These are phyloP conservation scores for Hypoxylon trugodes DNA, from an alignment of 495 filamentous ascomycete species.

Conservation along the genomic window DNA sequence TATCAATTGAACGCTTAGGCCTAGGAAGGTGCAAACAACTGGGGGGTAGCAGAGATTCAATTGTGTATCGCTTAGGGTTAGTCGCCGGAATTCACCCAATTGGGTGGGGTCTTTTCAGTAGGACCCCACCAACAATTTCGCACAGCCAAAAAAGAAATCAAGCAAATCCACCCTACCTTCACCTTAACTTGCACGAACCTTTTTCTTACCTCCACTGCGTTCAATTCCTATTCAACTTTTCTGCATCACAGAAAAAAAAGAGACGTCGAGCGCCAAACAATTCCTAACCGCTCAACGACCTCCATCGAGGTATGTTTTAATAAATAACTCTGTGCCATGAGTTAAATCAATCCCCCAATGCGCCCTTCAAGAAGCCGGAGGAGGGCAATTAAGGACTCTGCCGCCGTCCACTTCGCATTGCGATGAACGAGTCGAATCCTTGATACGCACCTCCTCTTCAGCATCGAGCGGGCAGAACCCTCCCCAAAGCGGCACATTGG, in stretches of 20 bases:
- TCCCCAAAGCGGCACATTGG: slow-evolving; percentile 56
- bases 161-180: neutral
- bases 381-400: slow-evolving; percentile 56
- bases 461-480: slow-evolving; percentile 94
- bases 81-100: slow-evolving; percentile 42
- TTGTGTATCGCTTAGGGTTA: slow-evolving; percentile 49
- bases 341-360: slow-evolving; percentile 41
- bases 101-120: slow-evolving; percentile 19
- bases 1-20: slow-evolving; percentile 41
- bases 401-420: slow-evolving; percentile 29
- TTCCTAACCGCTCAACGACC: slow-evolving; percentile 30
- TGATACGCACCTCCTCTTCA: slow-evolving; percentile 80
- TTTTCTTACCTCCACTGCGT: slow-evolving; percentile 16
- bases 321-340: slow-evolving; percentile 43
- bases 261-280: slow-evolving; percentile 29
- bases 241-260: slow-evolving; percentile 19
- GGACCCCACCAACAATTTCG: slow-evolving; percentile 32
- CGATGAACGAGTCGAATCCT: slow-evolving; percentile 30
- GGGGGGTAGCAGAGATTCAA: no score
- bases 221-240: slow-evolving; percentile 12
- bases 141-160: slow-evolving; percentile 10
- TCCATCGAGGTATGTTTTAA: slow-evolving; percentile 52
- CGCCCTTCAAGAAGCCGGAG: slow-evolving; percentile 58
- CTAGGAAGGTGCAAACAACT: slow-evolving; percentile 27
- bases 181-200: slow-evolving; percentile 11